Base-by-base conservation (phyloP, 192 early-diverging fungal species). In the Mortierella hygrophila region DNA sequence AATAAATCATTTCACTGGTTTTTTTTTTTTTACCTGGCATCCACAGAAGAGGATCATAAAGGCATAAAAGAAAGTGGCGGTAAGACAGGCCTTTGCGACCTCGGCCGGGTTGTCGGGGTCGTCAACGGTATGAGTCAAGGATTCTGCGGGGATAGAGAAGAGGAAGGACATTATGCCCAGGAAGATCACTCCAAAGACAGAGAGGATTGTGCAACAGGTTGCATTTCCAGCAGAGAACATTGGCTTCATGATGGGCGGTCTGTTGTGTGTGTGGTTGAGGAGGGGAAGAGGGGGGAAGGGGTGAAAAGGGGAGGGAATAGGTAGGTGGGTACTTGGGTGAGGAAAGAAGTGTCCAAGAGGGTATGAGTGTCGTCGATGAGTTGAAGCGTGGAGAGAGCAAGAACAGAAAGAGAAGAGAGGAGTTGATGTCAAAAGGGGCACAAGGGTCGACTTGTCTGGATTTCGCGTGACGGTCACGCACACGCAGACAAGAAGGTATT, bases 11-110 rank as follows among this genome's bases (percentile, higher is more conserved):
- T 42, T 1, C 20, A 21, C 7, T 15, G 44, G 6, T 57, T 54
- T 38, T 68, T 52, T 68, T 38, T 11, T 13, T 40, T 44, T 72
- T 90, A 91, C 89, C 88, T 92, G 91, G 78, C 86, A 92, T 47
- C 88, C 82, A 68, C 91, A 92, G 47, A 90, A 92, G 35, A 84
- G 78, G 37, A 92, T 81, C 85, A 92, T 89, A 71, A 89, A 89
- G 40, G 87, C 89, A 72, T 92, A 92, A 16, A 92, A 88, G 26
- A 80, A 71, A 13, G 91, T 90, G 52, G 89, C 91, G 6, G 88
- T 88, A 23, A 92, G 83, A 68, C 91, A 92, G 32, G 91, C 84
- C 74, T 89, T 79, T 60, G 91, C 91, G 32, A 89, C 88, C 16
- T 74, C 88, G 38, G 88, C 80, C 11, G 91, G 91, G 54, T 92